Base-by-base conservation (phyloP, 1,139 yeast species). In the Geotrichum reessii region DNA sequence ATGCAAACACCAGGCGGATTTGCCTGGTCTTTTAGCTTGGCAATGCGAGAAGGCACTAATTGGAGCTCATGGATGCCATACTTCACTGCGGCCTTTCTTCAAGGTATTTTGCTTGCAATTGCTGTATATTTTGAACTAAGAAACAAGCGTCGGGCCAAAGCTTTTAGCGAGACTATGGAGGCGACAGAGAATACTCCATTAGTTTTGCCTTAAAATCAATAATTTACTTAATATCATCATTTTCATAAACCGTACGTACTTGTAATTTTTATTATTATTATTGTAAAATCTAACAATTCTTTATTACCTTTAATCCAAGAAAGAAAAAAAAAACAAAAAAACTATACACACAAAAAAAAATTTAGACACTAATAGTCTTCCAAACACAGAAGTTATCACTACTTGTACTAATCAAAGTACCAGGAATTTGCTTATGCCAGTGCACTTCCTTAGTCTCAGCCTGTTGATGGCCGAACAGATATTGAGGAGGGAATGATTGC, bases 371-470 rank as follows among this genome's bases (percentile, higher is more conserved):
- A 69, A 93, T 92, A 33, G 98, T 92, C 78, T 93, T 93, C 97
- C 98, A 93, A 56, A 93, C 78, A 69, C 90, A 88, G 72, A 93
- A 79, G 51, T 99, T 99, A 67, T 92, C 98, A 50, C 95, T 87
- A 64, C 99, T 98, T 3, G 99, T 93, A 66, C 96, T 86, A 17
- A 91, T 90, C 71, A 95, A 79, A 67, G 95, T 86, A 52, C 99
- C 99, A 3, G 99, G 99, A 63, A 95, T 89, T 76, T 95, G 99
- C 69, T 78, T 83, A 74, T 93, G 97, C 98, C 99, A 93, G 75
- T 96, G 89, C 50, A 92, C 97, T 72, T 93, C 99, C 77, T 93
- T 93, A 58, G 93, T 97, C 69, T 92, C 95, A 67, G 86, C 85
- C 77, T 95, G 99, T 98, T 98, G 93, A 72, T 93, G 99, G 54